These are phyloP conservation scores for Clavispora asparagi DNA, from an alignment of 805 yeast genomes.

Conservation along the genomic window DNA sequence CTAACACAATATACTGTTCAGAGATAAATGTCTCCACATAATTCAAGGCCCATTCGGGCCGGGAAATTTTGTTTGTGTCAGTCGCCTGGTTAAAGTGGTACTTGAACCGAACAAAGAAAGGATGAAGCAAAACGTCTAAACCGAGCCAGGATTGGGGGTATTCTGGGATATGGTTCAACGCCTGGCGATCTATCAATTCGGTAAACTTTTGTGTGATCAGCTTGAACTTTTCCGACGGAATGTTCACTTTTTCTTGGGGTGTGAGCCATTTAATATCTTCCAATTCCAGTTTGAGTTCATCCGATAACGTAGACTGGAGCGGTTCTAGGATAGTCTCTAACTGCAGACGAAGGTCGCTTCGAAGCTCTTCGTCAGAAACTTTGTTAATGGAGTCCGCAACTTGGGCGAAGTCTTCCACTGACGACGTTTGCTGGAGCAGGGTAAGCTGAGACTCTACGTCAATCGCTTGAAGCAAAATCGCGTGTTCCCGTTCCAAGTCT, in stretches of 20 bases:
- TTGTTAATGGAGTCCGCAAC: slow-evolving; percentile 4
- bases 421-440: slow-evolving; percentile 1
- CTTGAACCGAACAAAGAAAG: slow-evolving; percentile 46
- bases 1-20: slow-evolving; percentile 36
- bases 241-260: slow-evolving; percentile 8
- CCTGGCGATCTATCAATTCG: slow-evolving; percentile 28
- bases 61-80: slow-evolving; percentile 59
- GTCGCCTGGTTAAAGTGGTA: slow-evolving; percentile 51
- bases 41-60: slow-evolving; percentile 67
- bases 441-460: background rate
- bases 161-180: slow-evolving; percentile 18
- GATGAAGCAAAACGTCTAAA: slow-evolving; percentile 40
- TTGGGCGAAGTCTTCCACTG: slow-evolving; percentile 11
- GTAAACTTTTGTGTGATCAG: slow-evolving; percentile 3
- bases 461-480: slow-evolving; percentile 1
- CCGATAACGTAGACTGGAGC: slow-evolving; percentile 6
- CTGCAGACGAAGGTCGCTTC: background rate
- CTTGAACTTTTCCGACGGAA: slow-evolving; percentile 9
- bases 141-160: slow-evolving; percentile 46
- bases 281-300: slow-evolving; percentile 9
- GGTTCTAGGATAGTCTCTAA: slow-evolving; percentile 4
- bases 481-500: slow-evolving; percentile 4
- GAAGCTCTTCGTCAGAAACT: background rate
- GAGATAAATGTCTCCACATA: slow-evolving; percentile 42
- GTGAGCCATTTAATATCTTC: slow-evolving; percentile 22